Percentiles rank a stretch among this genome's conserved stretches.
These are phyloP conservation scores for Aspergillus phoenicis DNA, from an alignment of 2,329 filamentous ascomycete species.

Conservation along the genomic window DNA sequence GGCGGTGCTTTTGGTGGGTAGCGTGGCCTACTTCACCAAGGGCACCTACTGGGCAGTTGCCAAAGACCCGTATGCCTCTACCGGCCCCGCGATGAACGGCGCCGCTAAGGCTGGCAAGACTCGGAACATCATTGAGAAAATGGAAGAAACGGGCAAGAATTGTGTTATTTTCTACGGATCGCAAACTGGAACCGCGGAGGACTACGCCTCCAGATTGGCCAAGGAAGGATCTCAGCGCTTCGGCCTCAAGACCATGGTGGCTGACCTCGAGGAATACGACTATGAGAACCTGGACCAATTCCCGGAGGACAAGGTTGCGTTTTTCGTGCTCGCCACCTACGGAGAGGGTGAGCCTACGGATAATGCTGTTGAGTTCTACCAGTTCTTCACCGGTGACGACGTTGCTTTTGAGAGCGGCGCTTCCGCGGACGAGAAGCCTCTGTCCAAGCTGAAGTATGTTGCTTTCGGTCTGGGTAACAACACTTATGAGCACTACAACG, in stretches of 20 bases:
- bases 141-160: conserved; percentile 95
- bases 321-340: conserved; percentile 96
- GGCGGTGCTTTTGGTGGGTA: conserved; percentile 78
- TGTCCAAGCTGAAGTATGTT: conserved; percentile 86
- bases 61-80: conserved; percentile 84
- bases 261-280: conserved; percentile 96
- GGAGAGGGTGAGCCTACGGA: conserved; percentile 98
- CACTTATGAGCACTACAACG: conserved; percentile 99
- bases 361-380: conserved; percentile 98
- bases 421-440: conserved; percentile 65
- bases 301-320: conserved; percentile 84
- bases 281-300: conserved; percentile 90
- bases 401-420: conserved; percentile 74
- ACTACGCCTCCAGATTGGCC: conserved; percentile 92
- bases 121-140: conserved; percentile 89
- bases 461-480: conserved; percentile 97
- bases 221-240: conserved; percentile 98
- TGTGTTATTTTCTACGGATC: conserved; percentile 98
- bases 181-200: conserved; percentile 96
- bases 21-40: conserved; percentile 95
- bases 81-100: conserved; percentile 63
- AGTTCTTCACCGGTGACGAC: conserved; percentile 85
- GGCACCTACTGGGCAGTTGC: conserved; percentile 81
- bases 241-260: conserved; percentile 96
- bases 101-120: conserved; percentile 79